Base-by-base conservation (phyloP, 2,329 filamentous ascomycete genomes). In the Talaromyces funiculosus region DNA sequence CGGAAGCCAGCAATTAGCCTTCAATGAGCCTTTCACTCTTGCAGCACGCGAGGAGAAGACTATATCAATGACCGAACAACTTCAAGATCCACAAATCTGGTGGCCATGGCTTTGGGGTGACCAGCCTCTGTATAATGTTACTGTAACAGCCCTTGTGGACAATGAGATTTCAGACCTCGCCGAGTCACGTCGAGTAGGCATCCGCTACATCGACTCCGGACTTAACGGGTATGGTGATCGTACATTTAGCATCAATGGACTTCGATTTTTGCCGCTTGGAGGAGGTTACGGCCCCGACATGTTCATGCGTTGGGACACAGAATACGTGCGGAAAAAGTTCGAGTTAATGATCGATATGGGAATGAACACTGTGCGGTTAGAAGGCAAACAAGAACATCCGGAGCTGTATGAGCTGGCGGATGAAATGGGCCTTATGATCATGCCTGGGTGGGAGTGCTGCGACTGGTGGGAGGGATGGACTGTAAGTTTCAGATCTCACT, bases 401-500 rank as follows among this genome's bases (percentile, higher is more conserved):
- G 79, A 82, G 63, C 71, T 88, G 0, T 88, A 86, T 66, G 75
- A 82, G 0, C 73, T 86, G 1, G 82, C 84, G 1, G 84, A 87
- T 65, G 74, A 77, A 3, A 73, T 86, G 66, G 85, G 85, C 0
- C 66, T 87, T 37, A 86, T 88, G 83, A 70, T 87, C 0, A 73
- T 88, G 38, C 75, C 84, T 0, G 85, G 85, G 0, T 88, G 84
- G 84, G 84, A 87, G 62, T 88, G 85, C 69, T 88, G 85, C 68
- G 82, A 87, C 65, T 87, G 87, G 67, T 88, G 85, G 85, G 85
- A 88, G 66, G 82, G 80, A 0, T 88, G 84, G 84, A 69, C 67
- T 16, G 72, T 73, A 60, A 62, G 67, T 53, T 1, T 7, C 16
- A 38, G 31, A 53, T 37, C 33, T 31, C 10, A 4, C 22, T 26